Evolutionary conservation across 257 asterid genomes (phyloP).

Genomic region (Linderniella brevidens): DNA sequence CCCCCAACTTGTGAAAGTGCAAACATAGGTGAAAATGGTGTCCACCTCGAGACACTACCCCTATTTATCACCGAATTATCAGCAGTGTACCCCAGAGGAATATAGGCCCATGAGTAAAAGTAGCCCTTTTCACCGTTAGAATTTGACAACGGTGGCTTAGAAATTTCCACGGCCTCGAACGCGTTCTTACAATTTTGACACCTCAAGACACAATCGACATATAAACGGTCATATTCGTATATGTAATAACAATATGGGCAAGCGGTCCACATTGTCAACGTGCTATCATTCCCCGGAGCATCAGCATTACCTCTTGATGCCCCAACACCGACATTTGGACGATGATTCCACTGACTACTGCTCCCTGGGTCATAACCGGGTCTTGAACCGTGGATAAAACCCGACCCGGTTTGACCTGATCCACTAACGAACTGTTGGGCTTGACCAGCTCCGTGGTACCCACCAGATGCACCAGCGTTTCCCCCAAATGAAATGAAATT

Average conservation of each 20-base stretch:
- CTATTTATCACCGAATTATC: slow-evolving; percentile 23
- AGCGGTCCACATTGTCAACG: slow-evolving; percentile 42
- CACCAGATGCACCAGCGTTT: no score
- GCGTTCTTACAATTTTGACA: slow-evolving; percentile 62
- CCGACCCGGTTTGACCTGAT: slow-evolving; percentile 13
- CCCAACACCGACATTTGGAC: slow-evolving; percentile 3
- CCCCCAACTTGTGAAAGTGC: slow-evolving; percentile 13
- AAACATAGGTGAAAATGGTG: slow-evolving; percentile 71
- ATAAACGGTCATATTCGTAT: slow-evolving; percentile 37
- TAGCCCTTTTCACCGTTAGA: slow-evolving; percentile 37
- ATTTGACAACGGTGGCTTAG: slow-evolving; percentile 36
- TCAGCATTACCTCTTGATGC: slow-evolving; percentile 14
- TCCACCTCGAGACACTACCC: slow-evolving; percentile 23
- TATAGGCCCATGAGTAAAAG: slow-evolving; percentile 67
- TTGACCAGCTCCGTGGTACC: no score
- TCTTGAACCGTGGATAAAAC: slow-evolving; percentile 14
- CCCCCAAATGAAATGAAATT: slow-evolving; percentile 35
- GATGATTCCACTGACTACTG: no score
- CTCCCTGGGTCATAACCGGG: slow-evolving; percentile 4
- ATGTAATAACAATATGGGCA: slow-evolving; percentile 72
- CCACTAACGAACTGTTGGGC: background rate
- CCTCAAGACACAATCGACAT: slow-evolving; percentile 31
- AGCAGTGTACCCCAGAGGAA: slow-evolving; percentile 46
- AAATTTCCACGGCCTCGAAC: slow-evolving; percentile 43
- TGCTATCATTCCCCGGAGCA: slow-evolving; percentile 11